Conservation (phyloP, 108 stramenopile genomes). For the Cyclostephanos tholiformis region DNA sequence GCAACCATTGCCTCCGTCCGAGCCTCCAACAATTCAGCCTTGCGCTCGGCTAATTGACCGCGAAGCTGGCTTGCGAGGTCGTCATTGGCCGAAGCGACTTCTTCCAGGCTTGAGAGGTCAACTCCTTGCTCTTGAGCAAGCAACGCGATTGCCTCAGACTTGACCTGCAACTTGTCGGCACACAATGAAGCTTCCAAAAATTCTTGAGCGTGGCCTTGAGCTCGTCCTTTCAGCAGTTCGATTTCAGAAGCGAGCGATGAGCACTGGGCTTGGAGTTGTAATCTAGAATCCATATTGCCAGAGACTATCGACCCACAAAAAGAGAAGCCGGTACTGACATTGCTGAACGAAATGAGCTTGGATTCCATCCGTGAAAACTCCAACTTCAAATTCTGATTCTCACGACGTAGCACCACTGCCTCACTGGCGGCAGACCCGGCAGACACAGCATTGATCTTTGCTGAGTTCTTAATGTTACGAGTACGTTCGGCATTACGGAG, state of each 20-base stretch:
- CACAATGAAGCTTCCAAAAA: constrained; percentile 52
- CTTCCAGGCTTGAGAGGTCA: constrained; percentile 22
- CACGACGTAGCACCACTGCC: constrained; percentile 69
- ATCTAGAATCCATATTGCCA: constrained; percentile 33
- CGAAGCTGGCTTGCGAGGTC: constrained; percentile 39
- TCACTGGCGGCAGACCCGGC: constrained; percentile 62
- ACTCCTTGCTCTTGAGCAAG: constrained; percentile 40
- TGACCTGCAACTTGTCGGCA: constrained; percentile 57
- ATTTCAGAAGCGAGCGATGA: constrained; percentile 50
- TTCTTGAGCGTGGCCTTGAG: constrained; percentile 36
- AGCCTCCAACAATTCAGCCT: constrained; percentile 50
- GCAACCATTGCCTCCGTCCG: constrained; percentile 53
- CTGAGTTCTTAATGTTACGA: constrained; percentile 82
- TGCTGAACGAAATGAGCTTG: constrained; percentile 18
- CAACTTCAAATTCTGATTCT: constrained; percentile 73
- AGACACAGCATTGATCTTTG: constrained; percentile 81
- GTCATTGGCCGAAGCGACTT: constrained; percentile 21
- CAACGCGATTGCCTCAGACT: constrained; percentile 36
- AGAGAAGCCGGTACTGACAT: neutral
- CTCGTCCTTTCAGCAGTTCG: constrained; percentile 37
- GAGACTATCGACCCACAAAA: neutral
- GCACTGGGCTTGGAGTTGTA: constrained; percentile 46
- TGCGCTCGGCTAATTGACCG: constrained; percentile 38
- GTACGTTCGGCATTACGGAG: constrained; percentile 90
- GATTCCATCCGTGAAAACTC: constrained; percentile 51